Evolutionary conservation across 1,139 yeast species (phyloP).

Genomic region (Candida sp.): DNA sequence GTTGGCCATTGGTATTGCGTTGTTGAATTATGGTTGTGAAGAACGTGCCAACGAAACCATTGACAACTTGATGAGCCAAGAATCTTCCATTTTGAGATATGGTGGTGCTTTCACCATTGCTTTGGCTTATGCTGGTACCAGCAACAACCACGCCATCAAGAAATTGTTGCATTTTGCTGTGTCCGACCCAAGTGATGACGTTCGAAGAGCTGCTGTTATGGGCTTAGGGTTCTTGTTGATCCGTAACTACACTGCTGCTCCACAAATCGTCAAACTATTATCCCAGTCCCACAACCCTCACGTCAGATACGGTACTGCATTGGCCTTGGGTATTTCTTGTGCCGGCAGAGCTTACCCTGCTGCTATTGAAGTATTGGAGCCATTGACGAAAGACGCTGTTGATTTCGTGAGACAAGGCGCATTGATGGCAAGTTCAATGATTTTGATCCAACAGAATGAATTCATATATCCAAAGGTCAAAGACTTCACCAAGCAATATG

Average conservation of each 20-base stretch:
- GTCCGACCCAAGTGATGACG: constrained; percentile 96
- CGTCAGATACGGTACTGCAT: constrained; percentile 97
- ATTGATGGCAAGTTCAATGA: constrained; percentile 89
- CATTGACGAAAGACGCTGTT: constrained; percentile 91
- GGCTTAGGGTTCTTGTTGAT: constrained; percentile 92
- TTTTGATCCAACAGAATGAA: constrained; percentile 93
- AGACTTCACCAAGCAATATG: constrained; percentile 73
- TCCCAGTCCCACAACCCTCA: constrained; percentile 98
- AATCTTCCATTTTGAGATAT: constrained; percentile 85
- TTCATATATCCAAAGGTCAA: constrained; percentile 81
- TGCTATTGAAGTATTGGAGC: constrained; percentile 92
- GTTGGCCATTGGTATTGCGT: constrained; percentile 86
- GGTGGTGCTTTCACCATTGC: constrained; percentile 97
- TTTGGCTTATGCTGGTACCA: constrained; percentile 96
- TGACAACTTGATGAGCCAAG: constrained; percentile 69
- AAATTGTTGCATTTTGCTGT: constrained; percentile 91
- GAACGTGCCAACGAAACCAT: constrained; percentile 80
- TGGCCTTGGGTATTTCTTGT: constrained; percentile 97
- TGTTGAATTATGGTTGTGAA: constrained; percentile 86
- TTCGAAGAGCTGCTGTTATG: constrained; percentile 94
- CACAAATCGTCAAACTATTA: constrained; percentile 91
- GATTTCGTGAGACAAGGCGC: constrained; percentile 99
- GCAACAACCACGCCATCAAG: constrained; percentile 86
- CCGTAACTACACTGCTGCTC: constrained; percentile 92
- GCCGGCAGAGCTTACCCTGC: constrained; percentile 92